phyloP scores from a whole-genome alignment of 495 filamentous ascomycete species.

The Annulohypoxylon maeteangense region DNA sequence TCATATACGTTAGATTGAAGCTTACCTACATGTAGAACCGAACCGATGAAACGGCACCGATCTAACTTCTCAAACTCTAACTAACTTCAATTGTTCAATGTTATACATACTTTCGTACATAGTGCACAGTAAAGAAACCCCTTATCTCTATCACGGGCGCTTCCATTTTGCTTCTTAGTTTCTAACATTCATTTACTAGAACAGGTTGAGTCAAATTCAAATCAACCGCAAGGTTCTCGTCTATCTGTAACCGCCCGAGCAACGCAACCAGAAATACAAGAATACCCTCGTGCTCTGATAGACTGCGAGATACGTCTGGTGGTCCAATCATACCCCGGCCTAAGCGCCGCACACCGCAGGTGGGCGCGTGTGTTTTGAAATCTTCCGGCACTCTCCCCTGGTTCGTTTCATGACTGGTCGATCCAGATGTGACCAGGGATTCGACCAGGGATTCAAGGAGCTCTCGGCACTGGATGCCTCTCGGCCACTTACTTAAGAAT shows the following conservation, averaged over 20 bases:
- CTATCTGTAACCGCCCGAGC: constrained; percentile 13
- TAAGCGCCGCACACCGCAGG: constrained; percentile 41
- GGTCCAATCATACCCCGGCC: constrained; percentile 26
- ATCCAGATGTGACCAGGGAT: constrained; percentile 22
- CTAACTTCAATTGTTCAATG: constrained; percentile 2
- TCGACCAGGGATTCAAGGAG: constrained; percentile 15
- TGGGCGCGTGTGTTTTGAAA: constrained; percentile 43
- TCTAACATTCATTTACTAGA: not conserved
- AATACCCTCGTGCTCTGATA: constrained; percentile 25
- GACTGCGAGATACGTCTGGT: constrained; percentile 8
- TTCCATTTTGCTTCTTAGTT: not conserved
- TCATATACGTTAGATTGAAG: not conserved
- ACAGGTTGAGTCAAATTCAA: not conserved
- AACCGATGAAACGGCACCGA: constrained; percentile 15
- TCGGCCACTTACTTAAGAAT: constrained; percentile 1
- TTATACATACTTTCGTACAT: not conserved
- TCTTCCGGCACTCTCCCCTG: constrained; percentile 18
- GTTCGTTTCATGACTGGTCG: constrained; percentile 43
- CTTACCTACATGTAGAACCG: not conserved
- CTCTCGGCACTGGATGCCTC: constrained; percentile 23
- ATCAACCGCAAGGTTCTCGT: not conserved
- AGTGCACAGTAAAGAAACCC: not conserved
- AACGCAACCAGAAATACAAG: constrained; percentile 3
- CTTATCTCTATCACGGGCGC: constrained; percentile 8
- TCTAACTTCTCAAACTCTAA: constrained; percentile 11